Percentiles rank a stretch among this genome's conserved stretches.
phyloP scores from a whole-genome alignment of 805 yeast genomes.

The Teunomyces panamensis region DNA sequence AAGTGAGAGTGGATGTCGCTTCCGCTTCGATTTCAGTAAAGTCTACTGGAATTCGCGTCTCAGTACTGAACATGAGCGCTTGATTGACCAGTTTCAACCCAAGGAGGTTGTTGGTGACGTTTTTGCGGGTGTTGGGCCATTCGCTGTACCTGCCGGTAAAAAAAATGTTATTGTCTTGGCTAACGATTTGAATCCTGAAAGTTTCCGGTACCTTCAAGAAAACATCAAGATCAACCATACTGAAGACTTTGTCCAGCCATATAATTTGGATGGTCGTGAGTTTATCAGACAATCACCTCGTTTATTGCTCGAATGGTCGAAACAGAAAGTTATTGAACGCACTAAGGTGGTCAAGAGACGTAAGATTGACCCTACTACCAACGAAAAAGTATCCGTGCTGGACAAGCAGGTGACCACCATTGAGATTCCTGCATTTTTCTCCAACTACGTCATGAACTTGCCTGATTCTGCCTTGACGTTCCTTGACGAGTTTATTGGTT shows the following conservation, averaged over 20 bases:
- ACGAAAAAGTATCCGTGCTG: slow-evolving; percentile 13
- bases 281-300: slow-evolving; percentile 64
- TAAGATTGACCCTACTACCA: slow-evolving; percentile 35
- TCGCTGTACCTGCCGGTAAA: slow-evolving; percentile 93
- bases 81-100: slow-evolving; percentile 57
- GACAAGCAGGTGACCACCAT: slow-evolving; percentile 18
- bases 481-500: slow-evolving; percentile 71
- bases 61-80: slow-evolving; percentile 87
- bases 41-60: slow-evolving; percentile 98
- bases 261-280: slow-evolving; percentile 77
- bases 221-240: slow-evolving; percentile 70
- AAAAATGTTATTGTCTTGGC: slow-evolving; percentile 79
- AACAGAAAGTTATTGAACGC: slow-evolving; percentile 30
- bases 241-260: slow-evolving; percentile 53
- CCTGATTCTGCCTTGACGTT: slow-evolving; percentile 92
- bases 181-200: slow-evolving; percentile 89
- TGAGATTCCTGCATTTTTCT: slow-evolving; percentile 51
- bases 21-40: slow-evolving; percentile 83
- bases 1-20: slow-evolving; percentile 80
- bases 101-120: slow-evolving; percentile 88
- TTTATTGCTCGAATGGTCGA: slow-evolving; percentile 47
- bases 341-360: slow-evolving; percentile 31
- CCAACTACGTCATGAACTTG: slow-evolving; percentile 89
- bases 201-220: slow-evolving; percentile 63
- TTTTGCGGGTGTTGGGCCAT: slow-evolving; percentile 98